Conservation (phyloP, 306 rosid species). For the Prunus salicina region DNA sequence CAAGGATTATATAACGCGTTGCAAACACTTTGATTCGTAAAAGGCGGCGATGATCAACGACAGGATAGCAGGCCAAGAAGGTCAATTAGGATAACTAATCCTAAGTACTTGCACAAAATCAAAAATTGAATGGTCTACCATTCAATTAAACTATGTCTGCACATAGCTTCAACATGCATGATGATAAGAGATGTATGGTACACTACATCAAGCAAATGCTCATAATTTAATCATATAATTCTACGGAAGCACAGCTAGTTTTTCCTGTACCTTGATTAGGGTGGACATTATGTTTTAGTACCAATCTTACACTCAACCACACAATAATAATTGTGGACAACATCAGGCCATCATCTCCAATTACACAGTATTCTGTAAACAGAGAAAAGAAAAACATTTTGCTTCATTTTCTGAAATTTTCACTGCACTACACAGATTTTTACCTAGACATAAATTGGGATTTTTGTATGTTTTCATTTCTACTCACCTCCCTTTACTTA, state of each 20-base stretch:
- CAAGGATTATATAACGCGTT: background rate
- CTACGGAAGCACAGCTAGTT: background rate
- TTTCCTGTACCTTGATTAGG: background rate
- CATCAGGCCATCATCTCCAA: background rate
- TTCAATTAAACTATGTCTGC: background rate
- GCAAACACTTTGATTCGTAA: conserved; percentile 1
- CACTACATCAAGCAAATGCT: background rate
- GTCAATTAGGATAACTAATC: background rate
- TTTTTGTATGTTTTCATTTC: background rate
- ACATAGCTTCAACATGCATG: background rate
- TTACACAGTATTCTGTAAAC: background rate
- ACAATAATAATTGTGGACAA: background rate
- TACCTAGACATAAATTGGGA: background rate
- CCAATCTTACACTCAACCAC: background rate
- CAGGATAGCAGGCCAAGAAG: background rate
- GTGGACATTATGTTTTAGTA: background rate
- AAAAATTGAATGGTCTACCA: background rate
- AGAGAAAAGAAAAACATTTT: background rate
- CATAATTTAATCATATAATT: background rate
- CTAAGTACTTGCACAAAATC: background rate
- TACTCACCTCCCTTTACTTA: background rate
- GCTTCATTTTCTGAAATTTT: background rate
- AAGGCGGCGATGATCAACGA: background rate
- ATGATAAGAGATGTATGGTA: background rate
- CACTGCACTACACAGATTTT: background rate